Percentiles rank a stretch among this genome's conserved stretches.
These are phyloP conservation scores for Taiozyma sp. DNA, from an alignment of 1,139 yeast genomes.

Conservation along the genomic window DNA sequence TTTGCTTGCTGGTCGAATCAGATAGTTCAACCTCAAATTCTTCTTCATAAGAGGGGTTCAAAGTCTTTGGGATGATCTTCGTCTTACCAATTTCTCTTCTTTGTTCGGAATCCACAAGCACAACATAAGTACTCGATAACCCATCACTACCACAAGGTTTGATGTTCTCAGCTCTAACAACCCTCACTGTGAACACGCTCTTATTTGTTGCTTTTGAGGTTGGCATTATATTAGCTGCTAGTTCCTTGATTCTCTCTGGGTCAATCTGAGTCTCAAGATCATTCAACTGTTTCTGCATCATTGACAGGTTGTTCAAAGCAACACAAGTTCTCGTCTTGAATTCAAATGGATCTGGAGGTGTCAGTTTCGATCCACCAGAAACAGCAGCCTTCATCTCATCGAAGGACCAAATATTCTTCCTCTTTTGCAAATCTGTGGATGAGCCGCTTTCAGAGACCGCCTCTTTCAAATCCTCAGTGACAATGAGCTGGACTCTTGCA, in stretches of 20 bases:
- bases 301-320: constrained; percentile 67
- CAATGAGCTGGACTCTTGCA: constrained; percentile 38
- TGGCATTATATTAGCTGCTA: constrained; percentile 34
- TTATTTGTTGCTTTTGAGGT: constrained; percentile 34
- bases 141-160: constrained; percentile 48
- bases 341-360: constrained; percentile 53
- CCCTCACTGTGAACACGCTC: constrained; percentile 61
- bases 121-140: constrained; percentile 62
- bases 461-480: constrained; percentile 46
- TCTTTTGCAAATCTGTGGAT: constrained; percentile 11
- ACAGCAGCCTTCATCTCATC: constrained; percentile 45
- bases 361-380: constrained; percentile 28
- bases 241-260: constrained; percentile 54
- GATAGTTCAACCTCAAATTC: constrained; percentile 60
- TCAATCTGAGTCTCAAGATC: constrained; percentile 58
- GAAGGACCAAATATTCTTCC: constrained; percentile 37
- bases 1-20: constrained; percentile 30
- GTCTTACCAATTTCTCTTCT: constrained; percentile 68
- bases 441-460: constrained; percentile 12
- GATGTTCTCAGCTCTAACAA: constrained; percentile 70
- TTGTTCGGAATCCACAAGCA: constrained; percentile 56
- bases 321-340: constrained; percentile 66
- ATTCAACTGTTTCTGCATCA: constrained; percentile 53
- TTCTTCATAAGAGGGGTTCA: constrained; percentile 87
- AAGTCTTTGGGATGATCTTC: constrained; percentile 53